A percentile compares a stretch with the other conserved stretches of the same genome.
These are phyloP conservation scores for Vigna mungo DNA, from an alignment of 306 rosid species.

Conservation along the genomic window DNA sequence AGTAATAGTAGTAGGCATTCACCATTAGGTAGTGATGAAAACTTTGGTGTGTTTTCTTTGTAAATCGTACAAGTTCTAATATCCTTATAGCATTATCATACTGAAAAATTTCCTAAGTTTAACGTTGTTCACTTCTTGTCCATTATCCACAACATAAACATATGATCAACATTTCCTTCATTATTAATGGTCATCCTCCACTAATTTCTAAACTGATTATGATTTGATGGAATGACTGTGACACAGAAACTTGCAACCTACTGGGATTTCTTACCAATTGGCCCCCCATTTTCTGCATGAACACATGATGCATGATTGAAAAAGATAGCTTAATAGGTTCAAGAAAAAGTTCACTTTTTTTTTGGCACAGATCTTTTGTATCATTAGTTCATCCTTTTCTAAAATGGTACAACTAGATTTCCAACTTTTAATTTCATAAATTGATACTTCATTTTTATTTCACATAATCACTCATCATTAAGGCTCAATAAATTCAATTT, in stretches of 20 bases:
- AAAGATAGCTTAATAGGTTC: not conserved
- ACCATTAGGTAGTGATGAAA: no score
- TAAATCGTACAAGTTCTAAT: no score
- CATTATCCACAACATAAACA: not conserved
- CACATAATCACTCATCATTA: not conserved
- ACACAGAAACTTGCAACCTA: conserved; percentile 29
- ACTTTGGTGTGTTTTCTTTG: no score
- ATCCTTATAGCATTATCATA: not conserved
- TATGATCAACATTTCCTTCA: not conserved
- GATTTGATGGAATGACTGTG: conserved; percentile 42
- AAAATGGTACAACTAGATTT: conserved; percentile 40
- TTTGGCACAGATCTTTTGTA: conserved; percentile 45
- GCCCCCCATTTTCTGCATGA: conserved; percentile 22
- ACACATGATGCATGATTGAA: conserved; percentile 31
- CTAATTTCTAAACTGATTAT: conserved; percentile 1
- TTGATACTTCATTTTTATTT: conserved; percentile 24
- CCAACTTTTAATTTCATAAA: conserved; percentile 27
- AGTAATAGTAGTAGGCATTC: no score
- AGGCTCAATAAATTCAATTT: no score
- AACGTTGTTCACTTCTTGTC: not conserved
- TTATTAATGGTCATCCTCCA: conserved; percentile 17
- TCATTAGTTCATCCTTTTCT: conserved; percentile 32
- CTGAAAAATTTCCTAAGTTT: not conserved
- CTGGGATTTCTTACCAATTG: conserved; percentile 36
- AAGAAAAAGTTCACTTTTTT: not conserved